phyloP scores from a whole-genome alignment of 2,329 filamentous ascomycete genomes.

The Verruconis gallopava region DNA sequence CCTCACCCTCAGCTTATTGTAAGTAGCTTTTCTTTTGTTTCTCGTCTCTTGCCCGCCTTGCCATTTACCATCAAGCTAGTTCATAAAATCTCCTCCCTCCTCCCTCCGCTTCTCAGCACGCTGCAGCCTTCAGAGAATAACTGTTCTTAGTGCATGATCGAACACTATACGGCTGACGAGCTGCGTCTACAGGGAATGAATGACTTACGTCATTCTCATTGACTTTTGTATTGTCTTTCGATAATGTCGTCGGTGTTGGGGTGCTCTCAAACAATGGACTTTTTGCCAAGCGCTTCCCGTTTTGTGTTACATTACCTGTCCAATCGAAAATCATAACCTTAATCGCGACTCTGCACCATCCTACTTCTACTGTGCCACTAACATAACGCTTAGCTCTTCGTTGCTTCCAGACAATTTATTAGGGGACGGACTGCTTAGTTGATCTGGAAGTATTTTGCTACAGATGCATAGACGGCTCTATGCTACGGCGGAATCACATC shows the following conservation, averaged over 20 bases:
- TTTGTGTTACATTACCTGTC: too few relatives aligned
- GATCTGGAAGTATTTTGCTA: too few relatives aligned
- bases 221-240: too few relatives aligned
- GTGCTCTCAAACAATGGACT: too few relatives aligned
- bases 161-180: not conserved
- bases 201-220: too few relatives aligned
- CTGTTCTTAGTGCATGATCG: not conserved
- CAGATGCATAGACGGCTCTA: too few relatives aligned
- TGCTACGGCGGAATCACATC: too few relatives aligned
- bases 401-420: not conserved
- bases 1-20: conserved; percentile 65
- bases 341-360: not conserved
- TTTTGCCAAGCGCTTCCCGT: too few relatives aligned
- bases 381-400: not conserved
- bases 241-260: too few relatives aligned
- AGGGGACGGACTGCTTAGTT: not conserved
- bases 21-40: conserved; percentile 28
- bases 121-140: not conserved
- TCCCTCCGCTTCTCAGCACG: not conserved
- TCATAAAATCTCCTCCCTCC: not conserved
- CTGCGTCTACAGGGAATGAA: too few relatives aligned
- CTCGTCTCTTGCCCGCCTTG: not conserved
- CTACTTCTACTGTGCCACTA: not conserved
- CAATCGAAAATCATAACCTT: not conserved
- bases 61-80: not conserved